A percentile compares a stretch with the other conserved stretches of the same genome.
These are phyloP conservation scores for Pugionium cornutum DNA, from an alignment of 345 rosid genomes.

Conservation along the genomic window DNA sequence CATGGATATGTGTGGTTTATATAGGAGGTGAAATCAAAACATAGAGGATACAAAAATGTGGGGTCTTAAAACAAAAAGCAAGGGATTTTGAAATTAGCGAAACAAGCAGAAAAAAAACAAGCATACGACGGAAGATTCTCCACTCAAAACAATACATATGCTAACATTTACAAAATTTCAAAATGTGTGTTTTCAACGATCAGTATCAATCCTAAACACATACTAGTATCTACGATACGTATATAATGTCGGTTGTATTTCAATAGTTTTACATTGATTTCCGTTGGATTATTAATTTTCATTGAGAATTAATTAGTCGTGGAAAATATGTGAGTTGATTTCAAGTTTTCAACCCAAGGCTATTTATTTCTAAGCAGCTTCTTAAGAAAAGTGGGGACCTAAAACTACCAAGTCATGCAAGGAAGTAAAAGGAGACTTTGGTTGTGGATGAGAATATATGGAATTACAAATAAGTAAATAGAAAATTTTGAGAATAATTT, in stretches of 20 bases:
- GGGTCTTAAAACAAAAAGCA: slow-evolving; percentile 5
- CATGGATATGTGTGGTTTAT: slow-evolving; percentile 17
- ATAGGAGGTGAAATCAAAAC: slow-evolving; percentile 24
- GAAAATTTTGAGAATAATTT: slow-evolving; percentile 11
- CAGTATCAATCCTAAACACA: too few relatives aligned
- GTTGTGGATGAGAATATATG: not conserved
- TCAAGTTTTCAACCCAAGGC: slow-evolving; percentile 5
- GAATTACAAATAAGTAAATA: not conserved
- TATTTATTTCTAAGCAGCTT: slow-evolving; percentile 39
- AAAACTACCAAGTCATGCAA: slow-evolving; percentile 23
- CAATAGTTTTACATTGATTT: slow-evolving; percentile 21
- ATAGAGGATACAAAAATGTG: slow-evolving; percentile 27
- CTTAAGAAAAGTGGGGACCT: slow-evolving; percentile 24
- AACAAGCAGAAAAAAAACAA: slow-evolving; percentile 26
- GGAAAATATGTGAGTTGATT: slow-evolving; percentile 12
- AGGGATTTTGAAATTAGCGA: slow-evolving; percentile 20
- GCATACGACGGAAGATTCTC: slow-evolving; percentile 21
- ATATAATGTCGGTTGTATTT: not conserved
- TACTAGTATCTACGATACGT: not conserved
- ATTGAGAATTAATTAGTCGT: not conserved
- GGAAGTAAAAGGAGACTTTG: not conserved
- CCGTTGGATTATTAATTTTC: not conserved
- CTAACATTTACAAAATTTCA: not conserved
- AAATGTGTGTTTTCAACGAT: not conserved
- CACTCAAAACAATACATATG: slow-evolving; percentile 19